A percentile compares a stretch with the other conserved stretches of the same genome.
These are phyloP conservation scores for Cotoneaster glaucophyllus DNA, from an alignment of 306 rosid species.

Conservation along the genomic window DNA sequence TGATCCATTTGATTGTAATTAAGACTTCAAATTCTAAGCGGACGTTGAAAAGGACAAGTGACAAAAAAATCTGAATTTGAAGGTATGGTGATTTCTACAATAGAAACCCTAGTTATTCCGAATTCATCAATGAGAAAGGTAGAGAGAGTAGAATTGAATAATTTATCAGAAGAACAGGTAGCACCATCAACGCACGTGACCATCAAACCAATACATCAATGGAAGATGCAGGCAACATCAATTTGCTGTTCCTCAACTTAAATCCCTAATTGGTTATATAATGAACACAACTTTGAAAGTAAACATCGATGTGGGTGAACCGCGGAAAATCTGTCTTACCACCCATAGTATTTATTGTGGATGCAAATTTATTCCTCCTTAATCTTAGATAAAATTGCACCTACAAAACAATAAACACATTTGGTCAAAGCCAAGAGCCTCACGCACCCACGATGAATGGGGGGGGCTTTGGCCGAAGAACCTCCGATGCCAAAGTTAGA, in stretches of 20 bases:
- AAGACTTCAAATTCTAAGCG: not conserved
- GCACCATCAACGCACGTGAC: not conserved
- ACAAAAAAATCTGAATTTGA: not conserved
- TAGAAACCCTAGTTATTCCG: not conserved
- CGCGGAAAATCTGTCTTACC: not conserved
- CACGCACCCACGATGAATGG: too few species aligned
- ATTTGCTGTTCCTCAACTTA: not conserved
- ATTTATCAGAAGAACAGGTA: not conserved
- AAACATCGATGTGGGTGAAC: not conserved
- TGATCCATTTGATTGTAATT: not conserved
- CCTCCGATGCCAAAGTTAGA: too few species aligned
- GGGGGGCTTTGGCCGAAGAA: too few species aligned
- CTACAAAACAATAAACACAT: too few species aligned
- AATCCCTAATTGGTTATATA: not conserved
- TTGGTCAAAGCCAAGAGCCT: too few species aligned
- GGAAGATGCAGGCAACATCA: not conserved
- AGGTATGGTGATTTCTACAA: not conserved
- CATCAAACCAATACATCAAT: not conserved
- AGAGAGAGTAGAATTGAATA: not conserved
- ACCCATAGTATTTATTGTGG: not conserved
- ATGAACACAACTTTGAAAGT: constrained; percentile 7
- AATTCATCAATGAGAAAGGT: not conserved
- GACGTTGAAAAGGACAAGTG: not conserved
- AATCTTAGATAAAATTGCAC: too few species aligned
- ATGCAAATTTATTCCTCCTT: too few species aligned